Evolutionary conservation across 257 asterid genomes (phyloP).

Genomic region (Solanum lycopersicoides): DNA sequence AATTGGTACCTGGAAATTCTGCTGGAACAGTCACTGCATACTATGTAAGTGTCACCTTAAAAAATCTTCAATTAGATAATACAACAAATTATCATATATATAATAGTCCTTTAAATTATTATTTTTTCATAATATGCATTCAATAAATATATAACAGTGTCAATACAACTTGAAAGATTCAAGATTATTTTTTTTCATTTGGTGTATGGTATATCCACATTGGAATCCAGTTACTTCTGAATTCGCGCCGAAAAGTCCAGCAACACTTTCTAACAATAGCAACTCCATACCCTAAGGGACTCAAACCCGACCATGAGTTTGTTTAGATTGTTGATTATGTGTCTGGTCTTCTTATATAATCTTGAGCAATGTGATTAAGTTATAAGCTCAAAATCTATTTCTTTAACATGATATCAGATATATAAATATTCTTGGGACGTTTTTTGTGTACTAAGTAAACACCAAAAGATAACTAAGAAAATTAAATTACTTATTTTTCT

Average conservation of each 20-base stretch:
- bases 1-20: slow-evolving; percentile 56
- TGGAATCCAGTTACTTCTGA: too few species aligned
- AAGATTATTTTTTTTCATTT: background rate
- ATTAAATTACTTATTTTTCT: background rate
- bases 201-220: background rate
- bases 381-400: background rate
- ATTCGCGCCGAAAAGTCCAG: rapidly evolving
- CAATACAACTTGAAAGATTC: background rate
- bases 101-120: background rate
- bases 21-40: slow-evolving; percentile 79
- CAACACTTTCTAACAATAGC: rapidly evolving
- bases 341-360: background rate
- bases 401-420: background rate
- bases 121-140: background rate
- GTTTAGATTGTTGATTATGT: too few species aligned
- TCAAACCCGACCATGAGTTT: background rate
- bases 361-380: background rate
- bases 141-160: background rate
- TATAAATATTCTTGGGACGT: background rate
- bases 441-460: background rate
- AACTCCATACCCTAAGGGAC: rapidly evolving
- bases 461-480: background rate
- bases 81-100: background rate
- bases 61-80: background rate
- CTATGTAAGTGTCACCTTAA: slow-evolving; percentile 29